These are phyloP conservation scores for Yamadazyma pseudoaaseri DNA, from an alignment of 1,139 yeast species.

Conservation along the genomic window DNA sequence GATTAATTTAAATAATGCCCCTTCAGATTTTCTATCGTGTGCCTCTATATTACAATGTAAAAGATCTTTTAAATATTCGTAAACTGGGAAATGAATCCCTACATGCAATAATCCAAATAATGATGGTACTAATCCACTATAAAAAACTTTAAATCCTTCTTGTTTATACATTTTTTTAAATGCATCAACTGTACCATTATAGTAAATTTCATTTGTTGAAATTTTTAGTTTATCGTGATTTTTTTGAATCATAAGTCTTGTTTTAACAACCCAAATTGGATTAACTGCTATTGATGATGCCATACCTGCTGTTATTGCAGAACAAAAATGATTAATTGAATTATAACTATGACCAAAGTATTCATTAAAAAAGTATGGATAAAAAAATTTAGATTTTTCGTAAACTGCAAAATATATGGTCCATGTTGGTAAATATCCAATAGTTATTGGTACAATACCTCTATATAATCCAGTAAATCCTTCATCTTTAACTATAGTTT, in stretches of 20 bases:
- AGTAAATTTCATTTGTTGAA: constrained; percentile 36
- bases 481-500: constrained; percentile 68
- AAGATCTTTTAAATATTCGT: constrained; percentile 68
- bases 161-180: constrained; percentile 70
- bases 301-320: constrained; percentile 90
- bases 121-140: constrained; percentile 89
- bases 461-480: constrained; percentile 82
- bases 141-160: constrained; percentile 84
- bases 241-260: constrained; percentile 88
- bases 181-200: constrained; percentile 82
- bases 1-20: constrained; percentile 48
- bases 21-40: constrained; percentile 11
- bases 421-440: constrained; percentile 98
- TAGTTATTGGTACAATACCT: constrained; percentile 85
- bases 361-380: constrained; percentile 24
- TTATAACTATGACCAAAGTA: constrained; percentile 40
- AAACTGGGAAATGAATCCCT: constrained; percentile 96
- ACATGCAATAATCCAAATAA: constrained; percentile 89
- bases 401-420: constrained; percentile 90
- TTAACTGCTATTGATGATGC: constrained; percentile 85
- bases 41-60: constrained; percentile 32
- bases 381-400: constrained; percentile 65
- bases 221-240: constrained; percentile 31
- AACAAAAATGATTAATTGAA: constrained; percentile 61
- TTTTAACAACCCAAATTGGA: constrained; percentile 97